Conservation (phyloP, 371 early-diverging fungal species). For the Parasitella parasitica region DNA sequence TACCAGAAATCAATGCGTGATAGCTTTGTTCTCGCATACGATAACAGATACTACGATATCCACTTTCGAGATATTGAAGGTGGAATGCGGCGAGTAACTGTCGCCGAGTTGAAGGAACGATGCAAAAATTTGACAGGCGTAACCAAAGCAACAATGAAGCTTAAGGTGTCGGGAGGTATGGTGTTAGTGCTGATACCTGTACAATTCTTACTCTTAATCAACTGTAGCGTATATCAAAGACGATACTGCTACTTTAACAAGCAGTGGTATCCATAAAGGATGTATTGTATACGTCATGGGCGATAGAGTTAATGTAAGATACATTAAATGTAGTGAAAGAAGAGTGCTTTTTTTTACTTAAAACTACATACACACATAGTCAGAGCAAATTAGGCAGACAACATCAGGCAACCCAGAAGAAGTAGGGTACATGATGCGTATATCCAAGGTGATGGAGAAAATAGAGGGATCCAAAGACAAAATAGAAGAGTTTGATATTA, state of each 20-base stretch:
- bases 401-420: slow-evolving; percentile 34
- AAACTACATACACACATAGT: background rate
- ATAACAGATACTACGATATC: slow-evolving; percentile 20
- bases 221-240: slow-evolving; percentile 35
- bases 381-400: slow-evolving; percentile 17
- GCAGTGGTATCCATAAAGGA: slow-evolving; percentile 22
- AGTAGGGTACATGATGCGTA: slow-evolving; percentile 21
- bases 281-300: slow-evolving; percentile 23
- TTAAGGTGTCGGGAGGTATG: slow-evolving; percentile 34
- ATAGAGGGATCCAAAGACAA: slow-evolving; percentile 9
- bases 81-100: slow-evolving; percentile 14
- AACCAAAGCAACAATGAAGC: slow-evolving; percentile 29
- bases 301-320: slow-evolving; percentile 21
- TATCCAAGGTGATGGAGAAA: slow-evolving; percentile 21
- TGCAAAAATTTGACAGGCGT: slow-evolving; percentile 29
- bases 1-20: background rate
- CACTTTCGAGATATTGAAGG: slow-evolving; percentile 17
- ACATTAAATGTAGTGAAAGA: too few species aligned
- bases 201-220: background rate
- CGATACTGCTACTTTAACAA: slow-evolving; percentile 22
- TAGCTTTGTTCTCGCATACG: slow-evolving; percentile 8
- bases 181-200: background rate
- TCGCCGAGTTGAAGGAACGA: slow-evolving; percentile 24
- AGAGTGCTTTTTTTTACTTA: too few species aligned
- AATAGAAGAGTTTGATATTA: slow-evolving; percentile 15